phyloP scores from a whole-genome alignment of 1,139 yeast genomes.

The Martiniozyma asiatica region DNA sequence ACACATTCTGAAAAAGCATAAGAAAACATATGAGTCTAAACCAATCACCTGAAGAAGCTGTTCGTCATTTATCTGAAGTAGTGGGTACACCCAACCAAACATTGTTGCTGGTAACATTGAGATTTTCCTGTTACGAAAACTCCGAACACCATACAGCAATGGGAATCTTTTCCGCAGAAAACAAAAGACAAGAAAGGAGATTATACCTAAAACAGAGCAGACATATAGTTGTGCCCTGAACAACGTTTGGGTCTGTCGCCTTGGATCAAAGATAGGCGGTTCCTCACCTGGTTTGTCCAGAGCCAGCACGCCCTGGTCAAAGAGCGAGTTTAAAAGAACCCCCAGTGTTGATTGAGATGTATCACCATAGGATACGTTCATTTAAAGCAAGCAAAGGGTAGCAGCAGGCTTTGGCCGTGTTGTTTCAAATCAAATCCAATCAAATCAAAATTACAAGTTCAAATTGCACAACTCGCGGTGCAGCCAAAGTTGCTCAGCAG shows the following conservation, averaged over 20 bases:
- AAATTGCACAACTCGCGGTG: too few relatives aligned
- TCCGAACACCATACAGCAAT: constrained; percentile 20
- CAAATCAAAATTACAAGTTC: too few relatives aligned
- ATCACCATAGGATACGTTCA: too few relatives aligned
- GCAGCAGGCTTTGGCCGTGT: too few relatives aligned
- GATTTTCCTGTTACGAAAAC: constrained; percentile 21
- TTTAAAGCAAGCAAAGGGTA: too few relatives aligned
- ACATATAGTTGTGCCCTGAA: constrained; percentile 23
- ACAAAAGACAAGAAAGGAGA: constrained; percentile 21
- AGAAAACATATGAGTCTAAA: constrained; percentile 55
- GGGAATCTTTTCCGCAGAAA: constrained; percentile 21
- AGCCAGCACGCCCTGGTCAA: not conserved
- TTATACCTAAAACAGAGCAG: constrained; percentile 18
- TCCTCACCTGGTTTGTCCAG: constrained; percentile 5
- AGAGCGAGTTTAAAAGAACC: too few relatives aligned
- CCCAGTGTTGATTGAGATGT: too few relatives aligned
- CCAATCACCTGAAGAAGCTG: constrained; percentile 55
- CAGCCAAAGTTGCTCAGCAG: too few relatives aligned
- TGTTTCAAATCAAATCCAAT: too few relatives aligned
- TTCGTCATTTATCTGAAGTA: constrained; percentile 37
- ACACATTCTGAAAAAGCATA: constrained; percentile 71
- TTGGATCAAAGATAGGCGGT: constrained; percentile 22
- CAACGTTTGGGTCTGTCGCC: constrained; percentile 22
- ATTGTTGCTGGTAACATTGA: constrained; percentile 22
- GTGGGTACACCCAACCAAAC: constrained; percentile 47